phyloP scores from a whole-genome alignment of 108 stramenopile species.

The Cyclotella sp. region DNA sequence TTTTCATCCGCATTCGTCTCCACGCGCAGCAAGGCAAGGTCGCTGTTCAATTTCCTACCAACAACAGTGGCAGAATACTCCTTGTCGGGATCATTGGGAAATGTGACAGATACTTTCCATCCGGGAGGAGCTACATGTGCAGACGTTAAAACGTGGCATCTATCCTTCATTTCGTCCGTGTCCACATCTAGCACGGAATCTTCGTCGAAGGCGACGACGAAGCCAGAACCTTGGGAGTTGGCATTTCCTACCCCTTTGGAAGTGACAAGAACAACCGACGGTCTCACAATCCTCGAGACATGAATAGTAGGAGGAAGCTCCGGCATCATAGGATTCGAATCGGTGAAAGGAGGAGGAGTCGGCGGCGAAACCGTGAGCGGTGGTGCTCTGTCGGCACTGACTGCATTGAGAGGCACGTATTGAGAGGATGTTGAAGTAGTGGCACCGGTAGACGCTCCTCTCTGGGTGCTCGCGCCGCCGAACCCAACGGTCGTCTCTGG shows the following conservation, averaged over 20 bases:
- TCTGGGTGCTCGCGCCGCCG: constrained; percentile 12
- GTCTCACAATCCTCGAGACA: constrained; percentile 40
- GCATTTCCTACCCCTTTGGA: constrained; percentile 58
- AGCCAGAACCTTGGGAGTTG: constrained; percentile 62
- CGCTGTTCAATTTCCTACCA: constrained; percentile 56
- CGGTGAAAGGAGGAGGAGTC: constrained; percentile 21
- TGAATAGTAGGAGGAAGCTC: constrained; percentile 37
- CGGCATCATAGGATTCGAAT: constrained; percentile 23
- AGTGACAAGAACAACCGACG: constrained; percentile 58
- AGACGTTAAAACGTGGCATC: constrained; percentile 48
- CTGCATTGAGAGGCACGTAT: constrained; percentile 32
- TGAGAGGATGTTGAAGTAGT: constrained; percentile 32
- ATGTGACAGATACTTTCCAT: constrained; percentile 51
- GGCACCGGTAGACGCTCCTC: constrained; percentile 12
- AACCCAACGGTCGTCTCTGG: background rate
- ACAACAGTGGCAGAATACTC: constrained; percentile 53
- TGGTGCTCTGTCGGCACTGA: constrained; percentile 25
- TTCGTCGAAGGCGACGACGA: constrained; percentile 47
- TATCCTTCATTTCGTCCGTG: constrained; percentile 23
- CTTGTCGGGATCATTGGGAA: constrained; percentile 39
- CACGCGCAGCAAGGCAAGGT: constrained; percentile 53
- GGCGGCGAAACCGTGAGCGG: constrained; percentile 25
- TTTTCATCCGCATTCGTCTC: constrained; percentile 39
- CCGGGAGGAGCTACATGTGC: constrained; percentile 64
- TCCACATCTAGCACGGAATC: constrained; percentile 21